These are phyloP conservation scores for Pyrenula massariospora DNA, from an alignment of 495 filamentous ascomycete genomes.

Conservation along the genomic window DNA sequence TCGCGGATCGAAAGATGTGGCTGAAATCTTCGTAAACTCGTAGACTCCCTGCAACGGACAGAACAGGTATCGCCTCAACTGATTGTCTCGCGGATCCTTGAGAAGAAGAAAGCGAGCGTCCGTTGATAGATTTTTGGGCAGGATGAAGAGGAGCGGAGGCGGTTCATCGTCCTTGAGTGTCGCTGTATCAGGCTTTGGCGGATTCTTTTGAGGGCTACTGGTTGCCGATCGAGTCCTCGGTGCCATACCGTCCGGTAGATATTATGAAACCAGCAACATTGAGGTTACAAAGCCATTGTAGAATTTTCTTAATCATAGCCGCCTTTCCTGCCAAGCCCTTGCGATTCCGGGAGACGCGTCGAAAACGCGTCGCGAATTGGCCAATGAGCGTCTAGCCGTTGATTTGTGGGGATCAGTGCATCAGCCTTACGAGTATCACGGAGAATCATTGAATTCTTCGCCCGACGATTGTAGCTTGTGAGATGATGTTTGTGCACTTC, in stretches of 20 bases:
- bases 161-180: conserved; percentile 14
- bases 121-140: conserved; percentile 54
- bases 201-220: neutral
- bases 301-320: too few relatives aligned
- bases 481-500: too few relatives aligned
- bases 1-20: conserved; percentile 31
- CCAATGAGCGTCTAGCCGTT: too few relatives aligned
- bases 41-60: conserved; percentile 71
- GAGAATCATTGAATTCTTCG: too few relatives aligned
- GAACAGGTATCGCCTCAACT: conserved; percentile 61
- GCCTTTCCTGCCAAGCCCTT: too few relatives aligned
- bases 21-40: conserved; percentile 71
- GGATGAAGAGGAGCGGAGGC: conserved; percentile 63
- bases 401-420: too few relatives aligned
- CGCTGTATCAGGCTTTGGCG: conserved; percentile 1
- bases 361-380: too few relatives aligned
- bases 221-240: conserved; percentile 22
- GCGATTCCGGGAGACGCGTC: too few relatives aligned
- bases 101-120: conserved; percentile 64
- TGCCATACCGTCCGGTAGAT: conserved; percentile 2
- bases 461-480: too few relatives aligned
- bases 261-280: neutral
- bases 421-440: too few relatives aligned
- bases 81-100: conserved; percentile 59
- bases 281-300: too few relatives aligned